phyloP scores from a whole-genome alignment of 805 yeast genomes.

The Lipomyces lipofer region DNA sequence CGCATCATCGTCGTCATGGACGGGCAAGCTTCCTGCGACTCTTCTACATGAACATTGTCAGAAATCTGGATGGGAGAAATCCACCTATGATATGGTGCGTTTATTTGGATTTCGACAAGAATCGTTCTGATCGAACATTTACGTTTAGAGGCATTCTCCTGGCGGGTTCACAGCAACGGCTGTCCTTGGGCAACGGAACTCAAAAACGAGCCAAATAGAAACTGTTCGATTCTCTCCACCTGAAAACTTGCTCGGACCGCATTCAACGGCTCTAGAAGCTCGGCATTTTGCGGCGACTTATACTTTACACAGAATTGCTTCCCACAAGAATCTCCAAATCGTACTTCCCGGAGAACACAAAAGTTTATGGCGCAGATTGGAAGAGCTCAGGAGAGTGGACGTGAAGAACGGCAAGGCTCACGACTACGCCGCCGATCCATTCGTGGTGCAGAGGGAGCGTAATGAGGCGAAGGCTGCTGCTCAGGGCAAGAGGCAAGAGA shows the following conservation, averaged over 20 bases:
- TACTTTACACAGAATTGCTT: slow-evolving; percentile 74
- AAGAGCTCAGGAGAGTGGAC: slow-evolving; percentile 55
- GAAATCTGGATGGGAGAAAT: slow-evolving; percentile 85
- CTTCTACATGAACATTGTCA: slow-evolving; percentile 84
- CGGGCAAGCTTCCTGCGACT: slow-evolving; percentile 90
- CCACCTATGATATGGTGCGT: slow-evolving; percentile 68
- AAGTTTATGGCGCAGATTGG: slow-evolving; percentile 73
- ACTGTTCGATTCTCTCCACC: slow-evolving; percentile 56
- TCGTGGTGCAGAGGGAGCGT: slow-evolving; percentile 62
- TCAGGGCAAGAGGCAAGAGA: slow-evolving; percentile 10
- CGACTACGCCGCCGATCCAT: slow-evolving; percentile 73
- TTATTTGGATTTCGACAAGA: slow-evolving; percentile 28
- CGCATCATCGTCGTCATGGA: slow-evolving; percentile 78
- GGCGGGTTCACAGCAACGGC: slow-evolving; percentile 68
- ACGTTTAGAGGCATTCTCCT: slow-evolving; percentile 41
- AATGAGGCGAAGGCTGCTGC: slow-evolving; percentile 49
- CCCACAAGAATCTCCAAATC: slow-evolving; percentile 80
- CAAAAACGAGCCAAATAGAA: slow-evolving; percentile 72
- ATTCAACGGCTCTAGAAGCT: slow-evolving; percentile 84
- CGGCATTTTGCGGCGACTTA: slow-evolving; percentile 88
- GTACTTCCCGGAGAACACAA: slow-evolving; percentile 82
- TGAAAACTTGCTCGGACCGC: slow-evolving; percentile 55
- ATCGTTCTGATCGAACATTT: not conserved
- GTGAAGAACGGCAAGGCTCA: slow-evolving; percentile 51
- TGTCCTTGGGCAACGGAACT: slow-evolving; percentile 68